phyloP scores from a whole-genome alignment of 768 basidiomycete genomes.

The Antrodiella citrinella region DNA sequence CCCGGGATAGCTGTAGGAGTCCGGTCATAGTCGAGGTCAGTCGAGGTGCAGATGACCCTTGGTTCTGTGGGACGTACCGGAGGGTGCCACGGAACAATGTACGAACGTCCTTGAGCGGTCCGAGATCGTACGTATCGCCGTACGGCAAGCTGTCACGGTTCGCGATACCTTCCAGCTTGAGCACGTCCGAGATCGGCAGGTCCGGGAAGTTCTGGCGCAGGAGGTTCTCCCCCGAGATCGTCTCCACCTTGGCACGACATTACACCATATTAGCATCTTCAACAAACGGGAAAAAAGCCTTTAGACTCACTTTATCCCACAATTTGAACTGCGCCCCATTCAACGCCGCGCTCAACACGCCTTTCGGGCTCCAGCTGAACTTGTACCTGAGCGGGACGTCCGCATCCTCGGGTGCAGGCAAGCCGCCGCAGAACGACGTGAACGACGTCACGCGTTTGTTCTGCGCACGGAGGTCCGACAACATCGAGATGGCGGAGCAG shows the following conservation, averaged over 20 bases:
- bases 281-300: not conserved
- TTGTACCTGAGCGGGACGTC: constrained; percentile 79
- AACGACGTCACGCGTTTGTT: constrained; percentile 62
- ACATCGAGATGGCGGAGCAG: constrained; percentile 70
- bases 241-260: constrained; percentile 27
- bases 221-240: constrained; percentile 45
- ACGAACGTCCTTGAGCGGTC: constrained; percentile 31
- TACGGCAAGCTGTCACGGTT: constrained; percentile 81
- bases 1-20: constrained; percentile 62
- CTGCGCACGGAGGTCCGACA: constrained; percentile 41
- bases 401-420: constrained; percentile 68
- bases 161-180: constrained; percentile 75
- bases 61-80: constrained; percentile 34
- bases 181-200: constrained; percentile 55
- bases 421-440: constrained; percentile 87
- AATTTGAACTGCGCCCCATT: constrained; percentile 67
- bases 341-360: constrained; percentile 73
- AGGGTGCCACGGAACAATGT: constrained; percentile 82
- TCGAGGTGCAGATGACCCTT: not conserved
- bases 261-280: not conserved
- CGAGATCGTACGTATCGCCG: constrained; percentile 53
- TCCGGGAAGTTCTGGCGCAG: constrained; percentile 51
- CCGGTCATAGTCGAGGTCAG: not conserved
- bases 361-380: constrained; percentile 89
- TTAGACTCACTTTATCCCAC: constrained; percentile 38